Base-by-base conservation (phyloP, 441 rosid species). In the Pelargonium fulgidum region DNA sequence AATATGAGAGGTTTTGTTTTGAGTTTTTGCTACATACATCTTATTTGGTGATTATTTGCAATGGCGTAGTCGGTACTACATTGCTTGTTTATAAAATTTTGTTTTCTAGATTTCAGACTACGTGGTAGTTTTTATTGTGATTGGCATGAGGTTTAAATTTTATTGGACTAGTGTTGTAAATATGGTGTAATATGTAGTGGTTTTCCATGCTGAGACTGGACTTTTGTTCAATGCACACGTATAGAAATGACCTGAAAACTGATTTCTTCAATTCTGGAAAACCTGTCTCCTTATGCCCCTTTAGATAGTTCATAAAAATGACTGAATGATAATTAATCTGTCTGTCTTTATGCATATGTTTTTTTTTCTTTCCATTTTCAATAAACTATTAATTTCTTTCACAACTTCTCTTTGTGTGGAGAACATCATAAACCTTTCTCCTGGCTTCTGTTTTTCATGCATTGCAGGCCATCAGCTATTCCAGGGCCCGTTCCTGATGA, bases 401-500 rank as follows among this genome's bases (percentile, higher is more conserved):
- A 6, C 24, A 3, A 10, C 13, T 16, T 16, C 62, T 16, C 52
- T 47, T 47, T 10, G 12, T 47, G 52, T 47, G 52, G 52, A 22
- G 29, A 42, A 29, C 44, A 61, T 33, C 22, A 7, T 33, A 13
- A 56, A 39, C 47, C 58, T 75, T 56, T 69, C 62, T 64, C 69
- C 45, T 71, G 65, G 65, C 62, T 72, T 42, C 9, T 68, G 44
- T 41, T 68, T 64, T 64, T 44, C 22, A 20, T 69, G 45, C 45
- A 13, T 79, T 73, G 68, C 78, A 94, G 99, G 81, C 99, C 95
- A 73, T 92, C 97, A 68, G 88, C 90, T 68, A 89, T 94, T 77
- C 97, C 99, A 73, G 99, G 99, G 71, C 97, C 96, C 69, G 84
- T 84, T 75, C 99, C 91, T 36, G 90, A 92, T 78, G 99, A 94